Evolutionary conservation across 257 asterid species (phyloP).

Genomic region (Solanum verrucosum): DNA sequence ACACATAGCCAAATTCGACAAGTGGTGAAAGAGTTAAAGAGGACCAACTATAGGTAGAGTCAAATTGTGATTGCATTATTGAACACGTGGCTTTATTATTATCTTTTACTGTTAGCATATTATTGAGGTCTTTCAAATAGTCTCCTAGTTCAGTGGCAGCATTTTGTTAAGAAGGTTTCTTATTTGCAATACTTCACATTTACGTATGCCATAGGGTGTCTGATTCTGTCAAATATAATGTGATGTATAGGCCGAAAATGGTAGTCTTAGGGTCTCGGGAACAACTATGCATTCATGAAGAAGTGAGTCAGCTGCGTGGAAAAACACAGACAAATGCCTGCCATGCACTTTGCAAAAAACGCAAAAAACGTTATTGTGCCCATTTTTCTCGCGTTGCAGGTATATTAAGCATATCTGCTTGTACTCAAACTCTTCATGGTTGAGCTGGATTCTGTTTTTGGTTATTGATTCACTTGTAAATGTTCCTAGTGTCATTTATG

Average conservation of each 20-base stretch:
- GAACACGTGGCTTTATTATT: not conserved
- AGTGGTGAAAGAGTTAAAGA: slow-evolving; percentile 86
- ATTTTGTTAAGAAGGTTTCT: not conserved
- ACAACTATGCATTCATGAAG: slow-evolving; percentile 91
- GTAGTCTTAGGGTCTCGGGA: slow-evolving; percentile 94
- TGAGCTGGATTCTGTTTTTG: not conserved
- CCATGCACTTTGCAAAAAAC: slow-evolving; percentile 71
- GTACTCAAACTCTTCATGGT: not conserved
- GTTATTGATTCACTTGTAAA: not conserved
- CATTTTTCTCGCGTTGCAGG: slow-evolving; percentile 83
- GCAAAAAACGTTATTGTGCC: slow-evolving; percentile 57
- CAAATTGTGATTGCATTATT: slow-evolving; percentile 6
- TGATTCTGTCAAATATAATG: slow-evolving; percentile 4
- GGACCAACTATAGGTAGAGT: slow-evolving; percentile 84
- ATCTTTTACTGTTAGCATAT: not conserved
- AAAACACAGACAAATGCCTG: slow-evolving; percentile 93
- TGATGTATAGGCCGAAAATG: slow-evolving; percentile 87
- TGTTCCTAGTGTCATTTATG: not conserved
- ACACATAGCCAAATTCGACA: slow-evolving; percentile 97
- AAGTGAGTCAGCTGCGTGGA: slow-evolving; percentile 77
- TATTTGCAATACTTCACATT: not conserved
- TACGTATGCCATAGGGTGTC: not conserved
- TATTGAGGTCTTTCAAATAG: not conserved
- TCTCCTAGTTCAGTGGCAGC: not conserved
- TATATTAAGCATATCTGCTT: slow-evolving; percentile 7